These are phyloP conservation scores for Cruciata laevipes DNA, from an alignment of 257 asterid genomes.

Conservation along the genomic window DNA sequence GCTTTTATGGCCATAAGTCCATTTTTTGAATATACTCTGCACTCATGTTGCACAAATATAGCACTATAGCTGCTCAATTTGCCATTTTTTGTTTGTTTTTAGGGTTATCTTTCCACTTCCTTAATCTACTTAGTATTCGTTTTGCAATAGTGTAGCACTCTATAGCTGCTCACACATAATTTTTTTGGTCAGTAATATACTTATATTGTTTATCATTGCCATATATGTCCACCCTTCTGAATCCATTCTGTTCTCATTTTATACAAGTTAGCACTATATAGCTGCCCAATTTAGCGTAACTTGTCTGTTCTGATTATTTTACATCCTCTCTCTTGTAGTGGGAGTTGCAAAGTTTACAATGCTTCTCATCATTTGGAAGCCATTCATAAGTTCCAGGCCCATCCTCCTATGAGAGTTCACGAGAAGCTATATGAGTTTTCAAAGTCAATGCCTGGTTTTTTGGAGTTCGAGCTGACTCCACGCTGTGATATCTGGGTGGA, in stretches of 20 bases:
- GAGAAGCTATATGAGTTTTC: conserved; percentile 44
- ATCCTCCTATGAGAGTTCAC: conserved; percentile 44
- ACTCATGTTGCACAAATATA: too few species aligned
- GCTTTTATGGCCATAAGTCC: too few species aligned
- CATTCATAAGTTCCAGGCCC: conserved; percentile 37
- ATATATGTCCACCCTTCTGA: too few species aligned
- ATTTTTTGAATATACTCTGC: too few species aligned
- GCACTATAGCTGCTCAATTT: too few species aligned
- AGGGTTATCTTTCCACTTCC: too few species aligned
- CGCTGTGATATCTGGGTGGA: not conserved
- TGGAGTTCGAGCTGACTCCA: conserved; percentile 43
- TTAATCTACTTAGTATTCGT: too few species aligned
- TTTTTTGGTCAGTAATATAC: too few species aligned
- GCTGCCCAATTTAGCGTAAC: not conserved
- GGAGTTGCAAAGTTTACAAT: conserved; percentile 40
- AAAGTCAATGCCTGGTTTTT: conserved; percentile 47
- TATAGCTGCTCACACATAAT: not conserved
- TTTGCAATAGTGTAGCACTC: not conserved
- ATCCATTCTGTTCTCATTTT: not conserved
- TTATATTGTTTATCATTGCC: too few species aligned
- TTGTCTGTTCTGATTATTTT: conserved; percentile 6
- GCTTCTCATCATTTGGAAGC: conserved; percentile 13
- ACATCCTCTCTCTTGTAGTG: conserved; percentile 30
- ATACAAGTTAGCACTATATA: not conserved
- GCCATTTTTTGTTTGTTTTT: too few species aligned